Evolutionary conservation across 1,284 basidiomycete species (phyloP).

Genomic region (Ustilago hordei): DNA sequence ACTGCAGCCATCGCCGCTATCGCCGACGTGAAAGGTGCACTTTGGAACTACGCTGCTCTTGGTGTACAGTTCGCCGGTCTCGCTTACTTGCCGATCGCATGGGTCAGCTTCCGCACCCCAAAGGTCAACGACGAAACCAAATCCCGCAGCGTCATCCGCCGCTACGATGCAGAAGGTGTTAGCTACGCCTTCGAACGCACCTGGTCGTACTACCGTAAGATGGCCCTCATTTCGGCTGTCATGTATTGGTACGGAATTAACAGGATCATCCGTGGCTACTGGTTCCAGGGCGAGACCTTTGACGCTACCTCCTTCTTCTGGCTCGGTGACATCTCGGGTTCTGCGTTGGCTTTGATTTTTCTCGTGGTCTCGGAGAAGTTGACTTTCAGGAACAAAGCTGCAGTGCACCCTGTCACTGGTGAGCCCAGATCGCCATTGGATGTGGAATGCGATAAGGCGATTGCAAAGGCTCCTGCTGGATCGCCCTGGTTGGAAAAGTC

Average conservation of each 20-base stretch:
- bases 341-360: slow-evolving; percentile 16
- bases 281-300: slow-evolving; percentile 19
- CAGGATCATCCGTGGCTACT: slow-evolving; percentile 34
- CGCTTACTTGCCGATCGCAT: slow-evolving; percentile 37
- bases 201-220: slow-evolving; percentile 57
- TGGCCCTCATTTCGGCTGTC: slow-evolving; percentile 41
- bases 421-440: slow-evolving; percentile 35
- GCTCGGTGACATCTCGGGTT: slow-evolving; percentile 43
- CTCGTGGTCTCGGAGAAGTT: slow-evolving; percentile 38
- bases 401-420: slow-evolving; percentile 40
- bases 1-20: slow-evolving; percentile 25
- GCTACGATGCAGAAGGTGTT: slow-evolving; percentile 50
- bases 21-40: slow-evolving; percentile 7
- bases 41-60: slow-evolving; percentile 39
- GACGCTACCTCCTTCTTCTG: slow-evolving; percentile 46
- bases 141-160: slow-evolving; percentile 35
- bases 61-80: slow-evolving; percentile 37
- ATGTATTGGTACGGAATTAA: slow-evolving; percentile 58
- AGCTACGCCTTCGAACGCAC: slow-evolving; percentile 56
- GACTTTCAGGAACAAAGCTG: slow-evolving; percentile 40
- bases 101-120: slow-evolving; percentile 43
- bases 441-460: slow-evolving; percentile 53
- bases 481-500: slow-evolving; percentile 51
- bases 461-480: slow-evolving; percentile 52
- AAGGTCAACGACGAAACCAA: slow-evolving; percentile 40